A percentile compares a stretch with the other conserved stretches of the same genome.
Conservation (phyloP, 2,329 filamentous ascomycete species). For the Paraphoma chrysanthemicola region DNA sequence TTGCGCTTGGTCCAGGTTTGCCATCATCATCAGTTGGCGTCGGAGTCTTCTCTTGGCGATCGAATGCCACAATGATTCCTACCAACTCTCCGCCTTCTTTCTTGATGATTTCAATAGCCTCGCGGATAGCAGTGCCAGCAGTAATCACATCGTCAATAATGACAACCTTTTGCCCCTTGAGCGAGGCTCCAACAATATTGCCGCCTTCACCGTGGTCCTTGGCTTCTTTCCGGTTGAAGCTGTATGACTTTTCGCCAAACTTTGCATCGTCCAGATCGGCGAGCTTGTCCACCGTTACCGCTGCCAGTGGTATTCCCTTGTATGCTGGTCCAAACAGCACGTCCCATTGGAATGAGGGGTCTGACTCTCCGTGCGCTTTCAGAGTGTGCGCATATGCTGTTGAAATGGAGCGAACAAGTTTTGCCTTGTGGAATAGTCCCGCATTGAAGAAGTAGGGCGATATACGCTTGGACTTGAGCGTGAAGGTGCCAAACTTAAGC, state of each 20-base stretch:
- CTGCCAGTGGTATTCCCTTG: slow-evolving; percentile 94
- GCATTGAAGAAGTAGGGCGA: slow-evolving; percentile 99
- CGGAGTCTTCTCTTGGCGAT: slow-evolving; percentile 84
- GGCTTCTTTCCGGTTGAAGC: slow-evolving; percentile 94
- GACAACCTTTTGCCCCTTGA: slow-evolving; percentile 85
- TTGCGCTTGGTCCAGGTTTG: slow-evolving; percentile 76
- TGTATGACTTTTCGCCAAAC: slow-evolving; percentile 78
- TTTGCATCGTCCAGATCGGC: slow-evolving; percentile 69
- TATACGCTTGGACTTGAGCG: slow-evolving; percentile 87
- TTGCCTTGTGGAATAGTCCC: slow-evolving; percentile 83
- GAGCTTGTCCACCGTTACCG: slow-evolving; percentile 77
- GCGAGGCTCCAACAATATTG: slow-evolving; percentile 83
- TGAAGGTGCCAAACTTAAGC: slow-evolving; percentile 83
- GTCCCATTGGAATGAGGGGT: slow-evolving; percentile 69
- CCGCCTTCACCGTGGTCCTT: slow-evolving; percentile 97
- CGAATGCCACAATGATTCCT: slow-evolving; percentile 87
- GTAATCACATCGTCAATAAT: slow-evolving; percentile 98
- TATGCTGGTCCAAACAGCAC: slow-evolving; percentile 94
- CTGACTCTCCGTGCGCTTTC: slow-evolving; percentile 51
- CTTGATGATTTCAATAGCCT: slow-evolving; percentile 88
- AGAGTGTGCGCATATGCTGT: slow-evolving; percentile 77
- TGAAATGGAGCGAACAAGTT: slow-evolving; percentile 78
- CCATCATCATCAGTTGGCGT: slow-evolving; percentile 66
- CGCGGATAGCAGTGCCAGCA: slow-evolving; percentile 90
- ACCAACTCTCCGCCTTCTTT: slow-evolving; percentile 84